Base-by-base conservation (phyloP, 345 rosid genomes). In the Eucalyptus fibrosa region DNA sequence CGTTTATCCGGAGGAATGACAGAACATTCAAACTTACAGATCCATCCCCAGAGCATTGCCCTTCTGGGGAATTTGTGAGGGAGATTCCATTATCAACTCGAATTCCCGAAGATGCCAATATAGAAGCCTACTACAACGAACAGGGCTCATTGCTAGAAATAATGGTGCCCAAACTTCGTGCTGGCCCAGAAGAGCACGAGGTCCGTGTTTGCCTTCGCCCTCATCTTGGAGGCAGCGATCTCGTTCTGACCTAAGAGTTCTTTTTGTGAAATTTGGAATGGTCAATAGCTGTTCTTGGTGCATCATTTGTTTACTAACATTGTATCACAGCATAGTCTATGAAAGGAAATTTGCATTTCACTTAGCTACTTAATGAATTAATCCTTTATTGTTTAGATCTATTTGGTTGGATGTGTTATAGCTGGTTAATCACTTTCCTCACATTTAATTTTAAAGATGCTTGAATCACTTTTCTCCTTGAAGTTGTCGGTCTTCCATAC, bases 61-160 rank as follows among this genome's bases (percentile, higher is more conserved):
- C 98, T 91, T 99, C 99, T 2, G 99, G 99, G 89, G 99, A 98
- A 69, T 98, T 98, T 87, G 94, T 98, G 88, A 92, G 99, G 93
- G 99, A 96, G 87, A 96, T 98, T 87, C 95, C 97, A 13, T 93
- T 98, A 18, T 95, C 96, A 28, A 96, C 95, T 86, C 95, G 98
- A 77, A 97, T 98, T 53, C 99, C 99, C 4, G 99, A 97, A 93
- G 99, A 97, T 89, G 99, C 98, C 45, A 95, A 96, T 88, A 95
- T 97, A 24, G 99, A 97, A 93, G 99, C 99, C 28, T 98, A 96
- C 90, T 94, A 94, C 5, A 98, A 96, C 62, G 99, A 96, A 50
- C 95, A 98, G 0, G 99, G 99, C 30, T 96, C 99, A 10, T 92
- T 96, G 92, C 99, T 98, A 40, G 99, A 98, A 95, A 96, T 98